phyloP scores from a whole-genome alignment of 768 basidiomycete species.

The Sarcomyxa edulis region DNA sequence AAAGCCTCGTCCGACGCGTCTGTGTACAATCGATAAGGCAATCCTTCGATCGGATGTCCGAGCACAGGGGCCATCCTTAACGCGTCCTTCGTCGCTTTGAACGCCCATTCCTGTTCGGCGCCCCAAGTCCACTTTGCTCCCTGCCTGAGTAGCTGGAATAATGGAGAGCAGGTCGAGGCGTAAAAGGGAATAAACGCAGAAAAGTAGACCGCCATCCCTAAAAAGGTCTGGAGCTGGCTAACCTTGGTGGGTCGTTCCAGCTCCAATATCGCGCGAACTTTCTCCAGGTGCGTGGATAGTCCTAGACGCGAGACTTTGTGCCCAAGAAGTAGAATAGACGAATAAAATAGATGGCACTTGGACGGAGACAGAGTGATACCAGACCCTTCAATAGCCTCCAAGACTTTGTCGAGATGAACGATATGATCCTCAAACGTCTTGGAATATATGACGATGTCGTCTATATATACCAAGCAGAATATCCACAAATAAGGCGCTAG shows the following conservation, averaged over 20 bases:
- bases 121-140: constrained; percentile 16
- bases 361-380: constrained; percentile 25
- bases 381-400: constrained; percentile 17
- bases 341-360: too few relatives aligned
- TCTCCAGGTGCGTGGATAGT: too few relatives aligned
- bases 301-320: too few relatives aligned
- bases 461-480: constrained; percentile 38
- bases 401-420: too few relatives aligned
- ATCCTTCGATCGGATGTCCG: constrained; percentile 20
- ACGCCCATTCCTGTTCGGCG: neutral
- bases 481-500: too few relatives aligned
- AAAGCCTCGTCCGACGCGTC: too few relatives aligned
- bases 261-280: constrained; percentile 27
- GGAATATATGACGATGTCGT: constrained; percentile 34
- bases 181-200: constrained; percentile 29
- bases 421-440: constrained; percentile 23
- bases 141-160: constrained; percentile 27
- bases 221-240: constrained; percentile 22
- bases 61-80: constrained; percentile 24
- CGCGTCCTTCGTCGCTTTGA: neutral
- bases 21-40: constrained; percentile 28
- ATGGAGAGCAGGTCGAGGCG: constrained; percentile 23
- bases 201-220: too few relatives aligned
- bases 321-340: too few relatives aligned
- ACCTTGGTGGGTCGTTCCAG: constrained; percentile 21